Conservation (phyloP, 75 land plant species). For the Pseudotsuga menziesii region DNA sequence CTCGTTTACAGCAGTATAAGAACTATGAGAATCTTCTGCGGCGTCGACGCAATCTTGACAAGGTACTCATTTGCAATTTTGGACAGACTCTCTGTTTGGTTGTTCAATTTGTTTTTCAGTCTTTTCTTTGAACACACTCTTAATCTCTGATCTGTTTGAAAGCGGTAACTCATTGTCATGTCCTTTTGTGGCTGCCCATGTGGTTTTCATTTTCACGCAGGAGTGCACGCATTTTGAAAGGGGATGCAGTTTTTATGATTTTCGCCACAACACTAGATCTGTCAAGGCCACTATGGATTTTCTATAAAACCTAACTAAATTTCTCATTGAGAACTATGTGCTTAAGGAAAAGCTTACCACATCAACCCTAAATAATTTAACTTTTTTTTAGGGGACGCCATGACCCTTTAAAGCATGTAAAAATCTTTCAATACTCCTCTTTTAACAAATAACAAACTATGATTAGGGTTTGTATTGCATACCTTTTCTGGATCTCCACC, state of each 20-base stretch:
- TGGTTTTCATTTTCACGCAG: conserved; percentile 30
- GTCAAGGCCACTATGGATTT: conserved; percentile 90
- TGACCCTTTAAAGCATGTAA: no score
- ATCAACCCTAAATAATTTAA: no score
- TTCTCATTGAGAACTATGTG: no score
- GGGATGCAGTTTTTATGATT: conserved; percentile 71
- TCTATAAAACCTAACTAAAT: no score
- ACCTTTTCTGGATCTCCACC: no score
- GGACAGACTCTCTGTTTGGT: not conserved
- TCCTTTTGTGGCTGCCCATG: not conserved
- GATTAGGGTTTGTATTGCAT: no score
- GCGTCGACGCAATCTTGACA: conserved; percentile 51
- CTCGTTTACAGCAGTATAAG: conserved; percentile 74
- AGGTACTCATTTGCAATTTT: conserved; percentile 31
- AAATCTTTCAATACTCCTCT: no score
- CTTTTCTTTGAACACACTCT: no score
- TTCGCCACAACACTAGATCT: conserved; percentile 82
- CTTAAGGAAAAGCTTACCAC: no score
- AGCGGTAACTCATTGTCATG: not conserved
- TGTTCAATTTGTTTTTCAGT: no score
- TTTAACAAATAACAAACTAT: no score
- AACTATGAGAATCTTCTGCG: conserved; percentile 64
- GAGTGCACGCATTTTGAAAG: conserved; percentile 67
- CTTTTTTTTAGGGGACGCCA: no score
- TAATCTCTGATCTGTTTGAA: not conserved